phyloP scores from a whole-genome alignment of 208 protist species.

The Willaertia magna region DNA sequence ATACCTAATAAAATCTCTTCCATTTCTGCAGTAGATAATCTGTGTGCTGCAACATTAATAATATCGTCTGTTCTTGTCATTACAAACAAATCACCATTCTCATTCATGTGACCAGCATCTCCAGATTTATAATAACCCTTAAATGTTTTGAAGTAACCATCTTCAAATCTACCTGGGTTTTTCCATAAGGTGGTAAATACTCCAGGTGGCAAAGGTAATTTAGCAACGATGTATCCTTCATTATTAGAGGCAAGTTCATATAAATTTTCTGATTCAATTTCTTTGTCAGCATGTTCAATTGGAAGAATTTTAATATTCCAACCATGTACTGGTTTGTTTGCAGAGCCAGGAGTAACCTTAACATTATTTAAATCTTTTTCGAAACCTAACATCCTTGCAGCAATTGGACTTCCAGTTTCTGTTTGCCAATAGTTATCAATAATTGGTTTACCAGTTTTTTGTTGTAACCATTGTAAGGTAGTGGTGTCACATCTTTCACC shows the following conservation, averaged over 20 bases:
- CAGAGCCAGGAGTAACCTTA: neutral
- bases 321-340: neutral
- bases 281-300: neutral
- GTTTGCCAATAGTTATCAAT: slow-evolving; percentile 31
- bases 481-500: slow-evolving; percentile 15
- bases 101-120: slow-evolving; percentile 28
- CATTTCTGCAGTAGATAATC: slow-evolving; percentile 25
- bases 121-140: slow-evolving; percentile 19
- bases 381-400: neutral
- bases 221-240: neutral
- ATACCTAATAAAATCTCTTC: slow-evolving; percentile 22
- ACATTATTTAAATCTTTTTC: neutral
- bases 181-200: slow-evolving; percentile 15
- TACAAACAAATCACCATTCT: slow-evolving; percentile 28
- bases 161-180: slow-evolving; percentile 12
- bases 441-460: neutral
- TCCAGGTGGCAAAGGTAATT: slow-evolving; percentile 23
- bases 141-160: slow-evolving; percentile 1
- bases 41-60: slow-evolving; percentile 32
- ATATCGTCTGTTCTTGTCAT: slow-evolving; percentile 37
- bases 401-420: slow-evolving; percentile 25
- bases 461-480: neutral
- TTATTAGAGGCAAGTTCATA: neutral
- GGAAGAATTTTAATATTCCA: neutral
- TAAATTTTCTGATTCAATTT: neutral